Evolutionary conservation across 2,329 filamentous ascomycete genomes (phyloP).

Genomic region (Microdochium paspali): DNA sequence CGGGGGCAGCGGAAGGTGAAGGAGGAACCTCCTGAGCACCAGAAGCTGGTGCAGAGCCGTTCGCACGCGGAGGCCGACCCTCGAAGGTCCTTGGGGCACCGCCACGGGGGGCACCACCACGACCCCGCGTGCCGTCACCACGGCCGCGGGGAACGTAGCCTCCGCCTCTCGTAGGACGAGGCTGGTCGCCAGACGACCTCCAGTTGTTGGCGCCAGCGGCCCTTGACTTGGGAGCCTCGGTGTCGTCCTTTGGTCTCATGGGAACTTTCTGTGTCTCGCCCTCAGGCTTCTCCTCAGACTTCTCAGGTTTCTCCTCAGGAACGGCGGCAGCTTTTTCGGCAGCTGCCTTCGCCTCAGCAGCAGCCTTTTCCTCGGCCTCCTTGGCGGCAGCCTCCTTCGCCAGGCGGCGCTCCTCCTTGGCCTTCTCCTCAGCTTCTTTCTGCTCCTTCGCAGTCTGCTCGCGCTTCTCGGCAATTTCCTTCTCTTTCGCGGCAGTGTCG

Average conservation of each 20-base stretch:
- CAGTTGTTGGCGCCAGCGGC: slow-evolving; percentile 51
- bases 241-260: slow-evolving; percentile 29
- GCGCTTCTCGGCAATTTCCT: slow-evolving; percentile 83
- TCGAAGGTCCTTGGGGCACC: slow-evolving; percentile 30
- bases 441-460: slow-evolving; percentile 67
- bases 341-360: slow-evolving; percentile 17
- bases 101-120: slow-evolving; percentile 33
- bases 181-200: slow-evolving; percentile 42
- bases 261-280: slow-evolving; percentile 31
- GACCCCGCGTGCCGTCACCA: slow-evolving; percentile 23
- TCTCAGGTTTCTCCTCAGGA: slow-evolving; percentile 13
- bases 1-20: slow-evolving; percentile 11
- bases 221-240: slow-evolving; percentile 41
- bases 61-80: slow-evolving; percentile 36
- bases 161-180: slow-evolving; percentile 23
- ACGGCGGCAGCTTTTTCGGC: slow-evolving; percentile 21
- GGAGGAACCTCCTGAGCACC: slow-evolving; percentile 23
- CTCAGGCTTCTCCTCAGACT: slow-evolving; percentile 13
- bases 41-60: slow-evolving; percentile 29
- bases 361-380: slow-evolving; percentile 41
- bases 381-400: slow-evolving; percentile 59
- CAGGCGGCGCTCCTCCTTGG: slow-evolving; percentile 61
- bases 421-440: slow-evolving; percentile 80
- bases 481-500: slow-evolving; percentile 82
- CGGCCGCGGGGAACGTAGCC: slow-evolving; percentile 21